Evolutionary conservation across 176 grass and related monocot genomes (phyloP).

Genomic region (Avena atlantica): DNA sequence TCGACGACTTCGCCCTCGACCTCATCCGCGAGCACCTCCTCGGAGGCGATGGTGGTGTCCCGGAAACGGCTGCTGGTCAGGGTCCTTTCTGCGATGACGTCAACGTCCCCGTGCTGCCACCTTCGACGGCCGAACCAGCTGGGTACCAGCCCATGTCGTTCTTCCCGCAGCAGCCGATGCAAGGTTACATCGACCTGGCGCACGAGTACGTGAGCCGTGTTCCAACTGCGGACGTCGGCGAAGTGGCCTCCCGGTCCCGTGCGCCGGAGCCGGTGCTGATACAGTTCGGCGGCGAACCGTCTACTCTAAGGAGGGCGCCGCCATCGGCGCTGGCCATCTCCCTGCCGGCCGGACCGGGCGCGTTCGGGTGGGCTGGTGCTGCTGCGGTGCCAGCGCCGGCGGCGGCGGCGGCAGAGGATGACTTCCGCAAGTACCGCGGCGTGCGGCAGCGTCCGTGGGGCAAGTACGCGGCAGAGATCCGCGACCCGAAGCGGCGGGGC

Average conservation of each 20-base stretch:
- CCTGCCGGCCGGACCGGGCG: conserved; percentile 22
- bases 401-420: background rate
- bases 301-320: background rate
- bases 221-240: background rate
- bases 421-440: conserved; percentile 73
- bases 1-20: conserved; percentile 47
- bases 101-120: conserved; percentile 5
- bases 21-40: conserved; percentile 64
- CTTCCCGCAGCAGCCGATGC: conserved; percentile 24
- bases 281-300: conserved; percentile 45
- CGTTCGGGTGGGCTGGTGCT: conserved; percentile 21
- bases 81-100: conserved; percentile 2
- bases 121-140: background rate
- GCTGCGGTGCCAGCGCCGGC: background rate
- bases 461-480: conserved; percentile 91
- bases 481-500: conserved; percentile 70
- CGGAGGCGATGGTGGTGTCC: background rate
- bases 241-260: conserved; percentile 7
- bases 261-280: conserved; percentile 48
- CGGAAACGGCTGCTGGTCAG: background rate
- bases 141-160: conserved; percentile 23
- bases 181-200: conserved; percentile 19
- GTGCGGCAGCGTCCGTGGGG: conserved; percentile 82
- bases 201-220: conserved; percentile 13
- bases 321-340: conserved; percentile 39